Evolutionary conservation across 1,284 basidiomycete species (phyloP), one percentile per base, ranked within the genome.

Genomic region (Takashimella koratensis): DNA sequence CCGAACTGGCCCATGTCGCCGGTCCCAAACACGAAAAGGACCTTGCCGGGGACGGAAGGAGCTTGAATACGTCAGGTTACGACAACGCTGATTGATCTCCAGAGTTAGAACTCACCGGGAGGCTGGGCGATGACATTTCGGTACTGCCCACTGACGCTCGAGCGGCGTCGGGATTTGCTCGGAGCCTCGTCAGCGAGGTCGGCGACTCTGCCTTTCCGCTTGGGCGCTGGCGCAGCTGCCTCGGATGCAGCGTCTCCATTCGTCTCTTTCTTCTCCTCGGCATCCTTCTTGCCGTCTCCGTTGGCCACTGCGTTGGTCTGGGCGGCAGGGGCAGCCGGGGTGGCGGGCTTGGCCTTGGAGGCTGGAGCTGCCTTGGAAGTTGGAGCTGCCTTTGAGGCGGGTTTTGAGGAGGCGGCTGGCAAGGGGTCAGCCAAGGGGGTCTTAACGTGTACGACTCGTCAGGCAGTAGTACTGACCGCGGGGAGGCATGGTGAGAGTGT

Each of bases 1-100:
- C 90, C 91, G 65, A 93, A 86, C 71, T 94, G 90, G 43, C 89
- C 90, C 77, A 88, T 88, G 73, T 91, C 90, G 20, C 90, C 90
- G 4, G 74, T 77, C 6, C 91, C 91, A 83, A 88, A 94, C 3
- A 83, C 84, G 59, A 91, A 90, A n/a, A 90, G 77, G 42, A 64
- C 63, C 16, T 58, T 59, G 44, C 63, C 63, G 10, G 65, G 65
- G 11, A 60, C 45, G 2, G 65, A 53, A 4, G 51, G 45, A 25
- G 64, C 64, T 66, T 23, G 19, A 1, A 19, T 25, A 8, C 2
- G 25, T 5, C 16, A 25, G 3, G 40, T 51, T 45, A 45, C 42
- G n/a, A 22, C 26, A 22, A 36, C 8, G 30, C 30, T 20, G 26
- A 45, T 12, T 22, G 19, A 19, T 22, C n/a, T 10, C 13, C 21